A percentile compares a stretch with the other conserved stretches of the same genome.
These are phyloP conservation scores for Alopecurus myosuroides DNA, from an alignment of 176 grass and related monocot species.

Conservation along the genomic window DNA sequence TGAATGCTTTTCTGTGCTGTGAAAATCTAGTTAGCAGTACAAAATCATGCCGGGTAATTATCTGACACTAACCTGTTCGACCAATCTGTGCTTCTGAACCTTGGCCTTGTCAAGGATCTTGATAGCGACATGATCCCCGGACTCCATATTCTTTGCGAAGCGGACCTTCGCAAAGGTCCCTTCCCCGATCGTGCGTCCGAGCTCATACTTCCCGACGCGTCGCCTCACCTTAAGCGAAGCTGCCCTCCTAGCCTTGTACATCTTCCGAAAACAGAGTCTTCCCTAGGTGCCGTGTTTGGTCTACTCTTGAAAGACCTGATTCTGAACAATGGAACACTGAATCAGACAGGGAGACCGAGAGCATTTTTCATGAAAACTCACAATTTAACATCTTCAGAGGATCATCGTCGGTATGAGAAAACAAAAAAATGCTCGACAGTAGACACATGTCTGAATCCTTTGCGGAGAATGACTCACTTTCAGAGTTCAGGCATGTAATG, in stretches of 20 bases:
- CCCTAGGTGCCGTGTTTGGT: not conserved
- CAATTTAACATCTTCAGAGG: not conserved
- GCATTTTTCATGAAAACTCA: not conserved
- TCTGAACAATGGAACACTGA: not conserved
- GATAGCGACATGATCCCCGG: conserved; percentile 62
- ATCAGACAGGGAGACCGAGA: not conserved
- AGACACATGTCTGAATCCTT: not conserved
- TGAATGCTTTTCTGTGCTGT: not conserved
- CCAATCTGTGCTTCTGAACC: conserved; percentile 69
- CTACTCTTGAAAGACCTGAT: not conserved
- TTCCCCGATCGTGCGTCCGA: conserved; percentile 77
- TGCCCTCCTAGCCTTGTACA: conserved; percentile 52
- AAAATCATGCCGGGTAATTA: not conserved
- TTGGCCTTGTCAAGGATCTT: conserved; percentile 93
- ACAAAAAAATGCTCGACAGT: not conserved
- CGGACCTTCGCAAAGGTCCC: conserved; percentile 84
- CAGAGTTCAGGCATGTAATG: not conserved
- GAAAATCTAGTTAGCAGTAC: not conserved
- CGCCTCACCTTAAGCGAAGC: conserved; percentile 57
- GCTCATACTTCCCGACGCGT: conserved; percentile 72
- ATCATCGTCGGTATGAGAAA: not conserved
- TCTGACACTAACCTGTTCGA: conserved; percentile 51
- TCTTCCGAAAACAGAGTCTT: conserved; percentile 19
- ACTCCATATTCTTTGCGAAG: conserved; percentile 68
- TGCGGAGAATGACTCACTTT: not conserved